phyloP scores from a whole-genome alignment of 176 grass and related monocot genomes.

The Oryza brachyantha region DNA sequence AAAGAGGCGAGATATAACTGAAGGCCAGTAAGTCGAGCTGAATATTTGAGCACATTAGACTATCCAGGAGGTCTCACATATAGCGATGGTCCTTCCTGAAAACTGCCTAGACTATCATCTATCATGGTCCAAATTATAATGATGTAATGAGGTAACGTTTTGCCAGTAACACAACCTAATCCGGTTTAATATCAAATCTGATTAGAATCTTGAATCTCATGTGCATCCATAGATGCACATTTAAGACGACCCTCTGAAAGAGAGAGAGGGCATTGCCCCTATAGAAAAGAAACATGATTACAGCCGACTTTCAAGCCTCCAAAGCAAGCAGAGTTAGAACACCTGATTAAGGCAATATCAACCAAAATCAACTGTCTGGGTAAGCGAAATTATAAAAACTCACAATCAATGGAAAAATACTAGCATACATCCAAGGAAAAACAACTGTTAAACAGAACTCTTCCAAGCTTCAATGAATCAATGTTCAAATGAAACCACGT shows the following conservation, averaged over 20 bases:
- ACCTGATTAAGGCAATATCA: not conserved
- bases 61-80: not conserved
- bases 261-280: not conserved
- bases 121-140: not conserved
- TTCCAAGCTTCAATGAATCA: conserved; percentile 26
- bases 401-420: not conserved
- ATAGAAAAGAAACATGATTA: not conserved
- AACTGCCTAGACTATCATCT: not conserved
- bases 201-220: conserved; percentile 5
- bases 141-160: not conserved
- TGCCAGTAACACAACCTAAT: not conserved
- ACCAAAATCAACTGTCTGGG: not conserved
- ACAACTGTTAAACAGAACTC: not conserved
- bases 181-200: not conserved
- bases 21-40: not conserved
- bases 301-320: not conserved
- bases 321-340: conserved; percentile 1
- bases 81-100: not conserved
- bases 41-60: not conserved
- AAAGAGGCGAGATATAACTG: not conserved
- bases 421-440: not conserved
- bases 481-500: conserved; percentile 7
- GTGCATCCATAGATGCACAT: conserved; percentile 4
- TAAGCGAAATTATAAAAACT: conserved; percentile 2
- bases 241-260: not conserved